Evolutionary conservation across 2,329 filamentous ascomycete species (phyloP), one percentile per base, ranked within the genome.

Genomic region (Penicillium oxalicum): DNA sequence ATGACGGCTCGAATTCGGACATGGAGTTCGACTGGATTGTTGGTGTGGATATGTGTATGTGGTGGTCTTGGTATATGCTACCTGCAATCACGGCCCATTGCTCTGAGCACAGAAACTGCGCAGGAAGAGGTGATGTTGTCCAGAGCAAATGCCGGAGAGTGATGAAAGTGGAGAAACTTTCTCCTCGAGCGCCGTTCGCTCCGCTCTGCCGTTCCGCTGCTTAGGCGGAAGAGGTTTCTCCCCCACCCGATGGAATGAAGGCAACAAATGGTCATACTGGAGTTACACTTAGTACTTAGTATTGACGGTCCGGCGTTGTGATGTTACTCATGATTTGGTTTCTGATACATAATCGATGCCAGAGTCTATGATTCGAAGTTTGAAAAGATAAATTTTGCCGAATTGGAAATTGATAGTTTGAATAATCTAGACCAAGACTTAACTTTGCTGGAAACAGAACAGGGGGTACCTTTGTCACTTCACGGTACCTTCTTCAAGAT

Each of bases 151-250:
- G 40, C 42, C 32, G 25, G 33, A 32, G 32, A 42, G 51, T 44
- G 45, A 51, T 47, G 37, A 27, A 34, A 13, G 40, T 52, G 56
- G 56, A 59, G 56, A 59, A 58, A 59, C 56, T 45, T 18, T 18
- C 53, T 56, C 53, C 55, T 36, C 5, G 51, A 44, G 49, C 53
- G 53, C 53, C 55, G 53, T 49, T 51, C 46, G 46, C 55, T 53
- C 56, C 55, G 50, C 48, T 36, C 24, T 36, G 12, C 34, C 26
- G 41, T 44, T 33, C 26, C 32, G 41, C 32, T 25, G 24, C 42
- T 32, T 11, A 32, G 42, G 32, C 42, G 24, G 33, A 54, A 51
- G 43, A 48, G 45, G 39, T 34, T 18, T 18, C 18, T 37, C n/a
- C 35, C 18, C 35, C 35, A 7, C 35, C 35, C 35, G 35, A 37